Percentiles rank a stretch among this genome's conserved stretches.
phyloP scores from a whole-genome alignment of 1,284 basidiomycete species.

The Porodaedalea pini region DNA sequence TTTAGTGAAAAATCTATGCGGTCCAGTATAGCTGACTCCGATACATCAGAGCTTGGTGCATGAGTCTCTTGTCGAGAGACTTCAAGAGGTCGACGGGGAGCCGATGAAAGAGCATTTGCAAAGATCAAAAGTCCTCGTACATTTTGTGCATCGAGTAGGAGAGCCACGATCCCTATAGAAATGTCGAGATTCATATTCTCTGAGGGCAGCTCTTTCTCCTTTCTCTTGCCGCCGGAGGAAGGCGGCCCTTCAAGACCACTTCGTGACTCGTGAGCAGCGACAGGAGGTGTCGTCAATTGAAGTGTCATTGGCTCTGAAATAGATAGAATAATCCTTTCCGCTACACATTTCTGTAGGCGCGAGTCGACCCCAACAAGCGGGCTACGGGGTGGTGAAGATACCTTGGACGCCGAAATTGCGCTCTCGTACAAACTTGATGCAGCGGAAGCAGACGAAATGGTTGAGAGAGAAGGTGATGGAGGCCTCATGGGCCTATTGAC shows the following conservation, averaged over 20 bases:
- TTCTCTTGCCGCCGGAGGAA: conserved; percentile 22
- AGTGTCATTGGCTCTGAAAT: conserved; percentile 55
- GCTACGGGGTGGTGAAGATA: not conserved
- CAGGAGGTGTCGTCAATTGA: conserved; percentile 41
- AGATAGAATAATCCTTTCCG: conserved; percentile 40
- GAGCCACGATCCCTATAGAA: conserved; percentile 47
- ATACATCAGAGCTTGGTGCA: not conserved
- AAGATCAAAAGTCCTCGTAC: conserved; percentile 46
- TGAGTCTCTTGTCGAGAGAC: not conserved
- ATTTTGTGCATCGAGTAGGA: conserved; percentile 50
- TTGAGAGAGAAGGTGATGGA: conserved; percentile 42
- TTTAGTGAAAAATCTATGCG: conserved; percentile 36
- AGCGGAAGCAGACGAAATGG: conserved; percentile 35
- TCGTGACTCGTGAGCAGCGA: conserved; percentile 9
- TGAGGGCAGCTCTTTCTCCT: not conserved
- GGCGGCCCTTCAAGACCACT: conserved; percentile 8
- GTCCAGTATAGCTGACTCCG: conserved; percentile 29
- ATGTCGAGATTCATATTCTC: conserved; percentile 33
- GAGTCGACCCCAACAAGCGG: conserved; percentile 17
- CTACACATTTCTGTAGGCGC: conserved; percentile 5
- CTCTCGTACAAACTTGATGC: conserved; percentile 70
- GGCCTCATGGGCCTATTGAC: conserved; percentile 33
- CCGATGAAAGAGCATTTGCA: conserved; percentile 31
- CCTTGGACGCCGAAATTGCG: conserved; percentile 47
- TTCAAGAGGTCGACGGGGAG: not conserved